Evolutionary conservation across 306 rosid species (phyloP).

Genomic region (Acacia confusa): DNA sequence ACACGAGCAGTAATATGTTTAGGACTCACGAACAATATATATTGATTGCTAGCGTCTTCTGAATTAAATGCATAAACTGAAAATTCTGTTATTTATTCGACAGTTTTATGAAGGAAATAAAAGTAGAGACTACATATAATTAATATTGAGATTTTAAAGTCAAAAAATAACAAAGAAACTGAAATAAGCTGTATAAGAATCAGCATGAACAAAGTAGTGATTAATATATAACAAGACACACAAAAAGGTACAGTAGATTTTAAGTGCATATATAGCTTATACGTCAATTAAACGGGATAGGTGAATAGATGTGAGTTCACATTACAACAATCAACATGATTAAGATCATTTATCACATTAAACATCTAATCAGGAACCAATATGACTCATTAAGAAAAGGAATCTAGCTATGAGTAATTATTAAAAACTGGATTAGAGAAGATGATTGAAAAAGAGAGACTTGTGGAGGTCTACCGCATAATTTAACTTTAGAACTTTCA

Average conservation of each 20-base stretch:
- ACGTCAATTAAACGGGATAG: background rate
- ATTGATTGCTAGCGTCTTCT: background rate
- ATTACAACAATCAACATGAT: slow-evolving; percentile 9
- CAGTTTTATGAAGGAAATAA: background rate
- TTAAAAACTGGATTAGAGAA: slow-evolving; percentile 28
- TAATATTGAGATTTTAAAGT: background rate
- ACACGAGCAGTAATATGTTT: too few species aligned
- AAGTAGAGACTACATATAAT: background rate
- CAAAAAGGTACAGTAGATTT: background rate
- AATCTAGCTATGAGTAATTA: slow-evolving; percentile 28
- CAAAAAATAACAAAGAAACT: background rate
- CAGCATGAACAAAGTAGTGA: background rate
- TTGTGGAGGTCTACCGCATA: background rate
- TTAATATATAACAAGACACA: background rate
- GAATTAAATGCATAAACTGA: background rate
- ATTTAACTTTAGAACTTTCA: slow-evolving; percentile 34
- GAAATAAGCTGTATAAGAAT: background rate
- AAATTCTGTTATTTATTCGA: background rate
- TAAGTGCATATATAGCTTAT: background rate
- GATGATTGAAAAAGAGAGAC: slow-evolving; percentile 14
- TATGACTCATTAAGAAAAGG: slow-evolving; percentile 16
- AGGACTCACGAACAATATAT: too few species aligned
- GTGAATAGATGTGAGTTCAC: slow-evolving; percentile 22
- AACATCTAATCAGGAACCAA: slow-evolving; percentile 32
- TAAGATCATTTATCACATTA: slow-evolving; percentile 25